Evolutionary conservation across 208 protist species (phyloP), one percentile per base, ranked within the genome.

Genomic region (Leishmania tropica): DNA sequence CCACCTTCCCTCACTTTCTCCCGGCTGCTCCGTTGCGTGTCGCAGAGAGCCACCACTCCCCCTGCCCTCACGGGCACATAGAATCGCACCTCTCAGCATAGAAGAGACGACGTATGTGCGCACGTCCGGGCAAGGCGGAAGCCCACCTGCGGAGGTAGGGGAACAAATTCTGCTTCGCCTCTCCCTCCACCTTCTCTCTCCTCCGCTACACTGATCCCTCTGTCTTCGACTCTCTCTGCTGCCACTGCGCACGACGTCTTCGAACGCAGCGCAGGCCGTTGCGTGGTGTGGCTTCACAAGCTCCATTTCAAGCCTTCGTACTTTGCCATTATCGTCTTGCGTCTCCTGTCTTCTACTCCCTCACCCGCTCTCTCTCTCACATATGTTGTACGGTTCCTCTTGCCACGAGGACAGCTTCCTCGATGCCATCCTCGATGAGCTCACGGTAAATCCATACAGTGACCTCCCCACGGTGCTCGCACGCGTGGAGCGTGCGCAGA

Each of bases 351-450:
- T 53, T 54, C 2, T 37, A 80, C 51, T 45, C 53, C 15, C 21
- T 51, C 19, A 65, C 40, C 13, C 42, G 0, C 76, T 71, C 24
- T 51, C 31, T 72, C n/a, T 11, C 31, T 7, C 73, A 45, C 31
- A 19, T 53, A 70, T 80, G 64, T 47, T 79, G 53, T 21, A 54
- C 56, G 71, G 42, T 35, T 48, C 37, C 78, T 65, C 53, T 31
- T 64, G 37, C 19, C 37, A 48, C 37, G 80, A 84, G 6, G 75
- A 74, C 51, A 67, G 13, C 53, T 80, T 82, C 35, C 65, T 87
- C 8, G 80, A 83, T 48, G 71, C 80, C 51, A 42, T 87, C 7
- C 45, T 87, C 13, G 84, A 87, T 56, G 48, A 70, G 7, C 60
- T 87, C 65, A 84, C 79, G 51, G 79, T 76, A 62, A n/a, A 84